Conservation (phyloP, 768 basidiomycete genomes). For the Pisolithus albus region DNA sequence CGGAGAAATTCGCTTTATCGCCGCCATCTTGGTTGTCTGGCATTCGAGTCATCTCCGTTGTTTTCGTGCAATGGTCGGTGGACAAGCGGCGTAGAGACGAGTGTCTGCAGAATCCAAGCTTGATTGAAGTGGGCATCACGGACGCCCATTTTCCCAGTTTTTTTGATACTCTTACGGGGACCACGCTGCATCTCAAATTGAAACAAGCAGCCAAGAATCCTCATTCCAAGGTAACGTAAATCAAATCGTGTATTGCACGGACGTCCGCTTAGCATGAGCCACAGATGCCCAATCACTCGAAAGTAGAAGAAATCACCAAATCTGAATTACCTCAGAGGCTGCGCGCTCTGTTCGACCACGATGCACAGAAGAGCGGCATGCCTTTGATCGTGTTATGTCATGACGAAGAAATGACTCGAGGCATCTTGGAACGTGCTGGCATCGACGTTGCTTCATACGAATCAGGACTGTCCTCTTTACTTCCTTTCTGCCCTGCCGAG, state of each 20-base stretch:
- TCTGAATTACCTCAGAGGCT: slow-evolving; percentile 10
- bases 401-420: slow-evolving; percentile 32
- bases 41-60: slow-evolving; percentile 31
- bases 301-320: slow-evolving; percentile 9
- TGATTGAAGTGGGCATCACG: slow-evolving; percentile 39
- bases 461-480: slow-evolving; percentile 27
- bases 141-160: slow-evolving; percentile 28
- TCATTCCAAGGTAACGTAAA: slow-evolving; percentile 10
- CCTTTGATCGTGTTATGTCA: slow-evolving; percentile 46
- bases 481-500: slow-evolving; percentile 4
- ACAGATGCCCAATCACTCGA: slow-evolving; percentile 14
- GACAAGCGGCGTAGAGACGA: slow-evolving; percentile 27
- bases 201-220: slow-evolving; percentile 8
- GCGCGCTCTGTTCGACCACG: slow-evolving; percentile 17
- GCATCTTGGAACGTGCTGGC: slow-evolving; percentile 35
- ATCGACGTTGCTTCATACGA: slow-evolving; percentile 38
- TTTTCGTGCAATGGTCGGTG: slow-evolving; percentile 28
- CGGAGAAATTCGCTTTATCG: slow-evolving; percentile 28
- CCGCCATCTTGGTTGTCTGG: slow-evolving; percentile 27
- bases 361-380: slow-evolving; percentile 9
- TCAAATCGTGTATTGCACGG: background rate
- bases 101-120: slow-evolving; percentile 25
- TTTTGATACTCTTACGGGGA: slow-evolving; percentile 9
- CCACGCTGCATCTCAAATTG: slow-evolving; percentile 16
- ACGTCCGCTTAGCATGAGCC: background rate